A percentile compares a stretch with the other conserved stretches of the same genome.
Conservation (phyloP, 2,329 filamentous ascomycete species). For the Macrophomina tecta region DNA sequence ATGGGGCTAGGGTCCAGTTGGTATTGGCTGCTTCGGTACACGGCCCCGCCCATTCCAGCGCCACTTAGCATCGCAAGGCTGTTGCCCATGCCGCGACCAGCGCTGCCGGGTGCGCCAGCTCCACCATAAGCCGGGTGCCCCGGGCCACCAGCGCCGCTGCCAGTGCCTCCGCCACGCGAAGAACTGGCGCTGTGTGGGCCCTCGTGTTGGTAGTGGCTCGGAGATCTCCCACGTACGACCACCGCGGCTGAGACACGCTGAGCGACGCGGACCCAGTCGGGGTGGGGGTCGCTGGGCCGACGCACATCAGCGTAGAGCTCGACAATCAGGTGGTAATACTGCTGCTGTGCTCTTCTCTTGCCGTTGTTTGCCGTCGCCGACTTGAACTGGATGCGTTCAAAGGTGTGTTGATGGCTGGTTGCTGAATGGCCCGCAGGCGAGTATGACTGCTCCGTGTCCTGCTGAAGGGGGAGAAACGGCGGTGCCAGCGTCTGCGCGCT, state of each 20-base stretch:
- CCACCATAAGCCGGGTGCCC: constrained; percentile 36
- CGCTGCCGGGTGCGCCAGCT: constrained; percentile 50
- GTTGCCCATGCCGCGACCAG: constrained; percentile 47
- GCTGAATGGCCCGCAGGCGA: constrained; percentile 42
- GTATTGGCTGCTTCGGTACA: constrained; percentile 44
- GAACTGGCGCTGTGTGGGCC: constrained; percentile 48
- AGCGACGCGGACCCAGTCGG: constrained; percentile 46
- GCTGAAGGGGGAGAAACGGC: constrained; percentile 52
- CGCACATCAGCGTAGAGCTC: constrained; percentile 59
- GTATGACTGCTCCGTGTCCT: constrained; percentile 36
- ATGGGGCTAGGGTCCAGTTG: constrained; percentile 47
- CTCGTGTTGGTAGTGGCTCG: constrained; percentile 54
- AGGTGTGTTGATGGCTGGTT: constrained; percentile 62
- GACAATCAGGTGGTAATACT: constrained; percentile 90
- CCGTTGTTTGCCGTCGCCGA: constrained; percentile 93
- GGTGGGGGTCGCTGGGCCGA: constrained; percentile 36
- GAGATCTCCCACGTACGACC: constrained; percentile 49
- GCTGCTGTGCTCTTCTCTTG: constrained; percentile 85
- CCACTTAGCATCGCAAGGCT: constrained; percentile 41
- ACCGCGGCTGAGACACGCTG: constrained; percentile 44
- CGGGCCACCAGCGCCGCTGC: constrained; percentile 60
- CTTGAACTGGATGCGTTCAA: constrained; percentile 94
- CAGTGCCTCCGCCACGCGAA: constrained; percentile 61
- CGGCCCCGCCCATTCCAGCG: constrained; percentile 39
- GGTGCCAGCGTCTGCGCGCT: constrained; percentile 40